Percentiles rank a stretch among this genome's conserved stretches.
phyloP scores from a whole-genome alignment of 805 yeast species.

The Gaillardinia entomophila region DNA sequence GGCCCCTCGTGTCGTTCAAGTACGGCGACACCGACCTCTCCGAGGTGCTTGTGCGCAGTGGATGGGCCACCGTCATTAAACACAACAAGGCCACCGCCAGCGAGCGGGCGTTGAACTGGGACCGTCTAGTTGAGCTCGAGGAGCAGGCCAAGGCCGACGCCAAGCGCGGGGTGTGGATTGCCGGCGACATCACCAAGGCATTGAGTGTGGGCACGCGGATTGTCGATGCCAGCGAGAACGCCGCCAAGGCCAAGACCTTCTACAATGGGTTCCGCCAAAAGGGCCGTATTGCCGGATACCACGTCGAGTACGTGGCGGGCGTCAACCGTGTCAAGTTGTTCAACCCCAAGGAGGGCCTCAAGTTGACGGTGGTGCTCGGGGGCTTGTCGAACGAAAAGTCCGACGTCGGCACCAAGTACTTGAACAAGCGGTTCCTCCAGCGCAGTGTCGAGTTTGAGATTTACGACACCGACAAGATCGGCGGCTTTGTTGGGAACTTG shows the following conservation, averaged over 20 bases:
- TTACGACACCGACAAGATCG: constrained; percentile 66
- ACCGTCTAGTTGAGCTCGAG: constrained; percentile 66
- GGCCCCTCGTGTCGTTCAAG: constrained; percentile 58
- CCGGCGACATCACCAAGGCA: constrained; percentile 38
- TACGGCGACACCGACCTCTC: constrained; percentile 54
- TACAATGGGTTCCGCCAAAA: constrained; percentile 64
- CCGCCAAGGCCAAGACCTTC: constrained; percentile 67
- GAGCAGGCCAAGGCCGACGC: constrained; percentile 45
- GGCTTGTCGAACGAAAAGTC: constrained; percentile 50
- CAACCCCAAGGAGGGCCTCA: constrained; percentile 67
- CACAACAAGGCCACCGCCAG: constrained; percentile 67
- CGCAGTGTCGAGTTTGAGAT: constrained; percentile 69
- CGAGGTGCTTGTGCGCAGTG: constrained; percentile 52
- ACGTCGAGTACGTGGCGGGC: constrained; percentile 66
- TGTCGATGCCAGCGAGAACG: constrained; percentile 76
- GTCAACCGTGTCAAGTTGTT: constrained; percentile 61
- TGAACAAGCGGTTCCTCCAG: constrained; percentile 55
- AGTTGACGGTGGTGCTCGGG: constrained; percentile 66
- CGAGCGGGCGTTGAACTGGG: constrained; percentile 75
- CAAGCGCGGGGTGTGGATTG: constrained; percentile 58
- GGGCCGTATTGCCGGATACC: constrained; percentile 47
- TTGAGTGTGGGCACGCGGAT: constrained; percentile 54
- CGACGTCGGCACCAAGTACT: constrained; percentile 47
- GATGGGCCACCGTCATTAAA: constrained; percentile 72
- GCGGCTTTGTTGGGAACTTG: constrained; percentile 74